Percentiles rank a stretch among this genome's conserved stretches.
These are phyloP conservation scores for Penicillium malachiteum DNA, from an alignment of 495 filamentous ascomycete genomes.

Conservation along the genomic window DNA sequence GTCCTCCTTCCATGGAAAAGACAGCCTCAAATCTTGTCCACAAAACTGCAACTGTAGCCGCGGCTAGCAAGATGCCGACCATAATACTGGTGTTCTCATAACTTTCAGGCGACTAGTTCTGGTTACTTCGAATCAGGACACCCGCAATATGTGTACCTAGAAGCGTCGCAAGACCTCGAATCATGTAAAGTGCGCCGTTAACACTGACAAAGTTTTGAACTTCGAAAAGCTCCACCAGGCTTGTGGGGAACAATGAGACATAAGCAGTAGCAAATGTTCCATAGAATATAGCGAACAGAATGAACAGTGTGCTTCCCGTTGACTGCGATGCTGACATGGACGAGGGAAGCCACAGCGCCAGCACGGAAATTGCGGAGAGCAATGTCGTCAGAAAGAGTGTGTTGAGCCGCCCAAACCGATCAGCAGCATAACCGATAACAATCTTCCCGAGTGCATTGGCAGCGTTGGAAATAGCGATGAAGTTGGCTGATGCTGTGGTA, in stretches of 20 bases:
- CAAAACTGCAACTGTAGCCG: constrained; percentile 26
- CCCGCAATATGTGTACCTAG: constrained; percentile 47
- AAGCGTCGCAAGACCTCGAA: constrained; percentile 39
- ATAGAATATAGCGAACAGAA: constrained; percentile 38
- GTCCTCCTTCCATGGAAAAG: constrained; percentile 11
- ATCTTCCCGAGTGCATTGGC: constrained; percentile 30
- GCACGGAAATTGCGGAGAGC: constrained; percentile 32
- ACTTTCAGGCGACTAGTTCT: constrained; percentile 14
- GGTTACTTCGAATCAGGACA: constrained; percentile 29
- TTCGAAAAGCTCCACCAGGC: constrained; percentile 43
- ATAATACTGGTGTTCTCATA: constrained; percentile 33
- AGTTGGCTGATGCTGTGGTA: constrained; percentile 32
- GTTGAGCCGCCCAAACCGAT: constrained; percentile 50
- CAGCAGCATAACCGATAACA: constrained; percentile 31
- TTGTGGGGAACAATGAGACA: constrained; percentile 40
- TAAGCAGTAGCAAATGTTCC: constrained; percentile 42
- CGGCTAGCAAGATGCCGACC: constrained; percentile 29
- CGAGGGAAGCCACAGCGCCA: constrained; percentile 42
- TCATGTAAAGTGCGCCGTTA: constrained; percentile 45
- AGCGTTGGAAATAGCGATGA: constrained; percentile 33
- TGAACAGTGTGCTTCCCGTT: constrained; percentile 29
- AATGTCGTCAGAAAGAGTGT: constrained; percentile 37
- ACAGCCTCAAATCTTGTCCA: constrained; percentile 37
- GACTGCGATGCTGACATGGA: constrained; percentile 18
- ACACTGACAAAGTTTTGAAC: constrained; percentile 41